Conservation (phyloP, 2,329 filamentous ascomycete genomes). For the Hirsutella thompsonii region DNA sequence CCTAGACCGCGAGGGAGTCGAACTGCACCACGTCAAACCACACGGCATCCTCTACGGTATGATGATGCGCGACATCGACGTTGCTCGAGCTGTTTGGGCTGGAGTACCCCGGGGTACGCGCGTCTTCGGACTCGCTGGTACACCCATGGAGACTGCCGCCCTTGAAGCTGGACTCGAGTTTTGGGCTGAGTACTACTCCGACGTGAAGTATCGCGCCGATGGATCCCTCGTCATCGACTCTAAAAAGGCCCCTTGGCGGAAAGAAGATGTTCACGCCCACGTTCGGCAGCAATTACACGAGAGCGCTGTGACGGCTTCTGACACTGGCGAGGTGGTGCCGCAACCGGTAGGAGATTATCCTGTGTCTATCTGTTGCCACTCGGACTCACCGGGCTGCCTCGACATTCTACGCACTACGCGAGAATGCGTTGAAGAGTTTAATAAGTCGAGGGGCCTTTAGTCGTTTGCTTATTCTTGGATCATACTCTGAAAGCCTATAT, state of each 20-base stretch:
- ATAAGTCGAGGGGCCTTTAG: constrained; percentile 7
- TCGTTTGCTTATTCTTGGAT: not conserved
- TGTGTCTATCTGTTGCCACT: constrained; percentile 31
- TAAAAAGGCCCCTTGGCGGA: constrained; percentile 26
- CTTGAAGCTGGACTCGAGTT: constrained; percentile 12
- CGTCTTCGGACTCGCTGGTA: constrained; percentile 14
- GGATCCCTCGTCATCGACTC: constrained; percentile 22
- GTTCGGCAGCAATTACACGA: constrained; percentile 1
- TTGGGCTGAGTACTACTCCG: constrained; percentile 14
- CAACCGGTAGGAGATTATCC: constrained; percentile 24
- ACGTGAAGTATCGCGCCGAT: constrained; percentile 14
- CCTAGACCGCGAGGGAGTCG: constrained; percentile 6
- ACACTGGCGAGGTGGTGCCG: not conserved
- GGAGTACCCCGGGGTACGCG: constrained; percentile 11
- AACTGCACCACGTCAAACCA: constrained; percentile 9
- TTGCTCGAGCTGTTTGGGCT: constrained; percentile 12
- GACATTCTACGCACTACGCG: constrained; percentile 27
- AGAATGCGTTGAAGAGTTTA: constrained; percentile 26
- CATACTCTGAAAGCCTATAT: not conserved
- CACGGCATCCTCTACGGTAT: constrained; percentile 15
- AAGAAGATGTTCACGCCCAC: constrained; percentile 1
- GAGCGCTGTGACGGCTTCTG: not conserved
- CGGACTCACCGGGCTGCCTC: constrained; percentile 29
- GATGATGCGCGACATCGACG: constrained; percentile 12
- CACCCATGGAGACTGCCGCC: constrained; percentile 13